phyloP scores from a whole-genome alignment of 1,139 yeast genomes.

The Taiozyma onychis region DNA sequence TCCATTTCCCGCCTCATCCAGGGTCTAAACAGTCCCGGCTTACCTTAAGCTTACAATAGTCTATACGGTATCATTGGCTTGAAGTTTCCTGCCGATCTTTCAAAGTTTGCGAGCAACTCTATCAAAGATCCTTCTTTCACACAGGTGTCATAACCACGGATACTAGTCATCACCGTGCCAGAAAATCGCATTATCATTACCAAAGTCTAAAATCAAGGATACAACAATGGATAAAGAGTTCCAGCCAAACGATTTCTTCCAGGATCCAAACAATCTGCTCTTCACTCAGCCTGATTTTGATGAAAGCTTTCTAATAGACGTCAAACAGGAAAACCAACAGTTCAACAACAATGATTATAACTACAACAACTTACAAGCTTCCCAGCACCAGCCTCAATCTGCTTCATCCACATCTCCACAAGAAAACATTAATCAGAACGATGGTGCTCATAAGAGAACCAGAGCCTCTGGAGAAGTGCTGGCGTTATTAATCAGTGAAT shows the following conservation, averaged over 20 bases:
- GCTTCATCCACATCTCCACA: background rate
- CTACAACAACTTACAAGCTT: background rate
- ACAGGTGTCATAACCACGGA: background rate
- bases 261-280: constrained; percentile 6
- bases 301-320: constrained; percentile 8
- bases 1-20: background rate
- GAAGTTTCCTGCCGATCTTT: background rate
- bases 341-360: background rate
- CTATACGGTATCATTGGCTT: background rate
- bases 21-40: background rate
- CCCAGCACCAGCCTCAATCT: background rate
- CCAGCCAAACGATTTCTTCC: constrained; percentile 8
- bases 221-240: background rate
- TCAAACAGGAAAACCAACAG: constrained; percentile 1
- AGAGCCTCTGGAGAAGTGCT: constrained; percentile 86
- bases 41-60: background rate
- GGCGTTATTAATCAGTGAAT: constrained; percentile 62
- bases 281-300: constrained; percentile 12
- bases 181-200: background rate
- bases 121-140: background rate
- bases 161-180: background rate
- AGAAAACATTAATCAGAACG: constrained; percentile 2
- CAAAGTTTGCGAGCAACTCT: background rate
- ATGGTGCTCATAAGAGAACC: constrained; percentile 31
- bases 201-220: background rate